Percentiles rank a stretch among this genome's conserved stretches.
phyloP scores from a whole-genome alignment of 306 rosid species.

The Vigna unguiculata region DNA sequence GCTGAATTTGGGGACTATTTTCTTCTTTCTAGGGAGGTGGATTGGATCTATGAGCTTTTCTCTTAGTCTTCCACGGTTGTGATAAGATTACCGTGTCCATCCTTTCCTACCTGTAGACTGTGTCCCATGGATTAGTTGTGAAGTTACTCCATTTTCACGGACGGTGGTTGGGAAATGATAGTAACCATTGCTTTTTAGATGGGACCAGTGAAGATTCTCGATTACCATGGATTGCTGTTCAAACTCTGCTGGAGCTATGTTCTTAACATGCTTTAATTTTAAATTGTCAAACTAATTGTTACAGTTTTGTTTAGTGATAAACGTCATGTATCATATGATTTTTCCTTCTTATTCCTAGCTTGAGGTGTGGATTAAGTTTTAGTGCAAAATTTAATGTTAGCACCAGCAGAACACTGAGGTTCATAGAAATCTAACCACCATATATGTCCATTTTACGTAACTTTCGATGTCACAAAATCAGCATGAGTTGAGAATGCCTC shows the following conservation, averaged over 20 bases:
- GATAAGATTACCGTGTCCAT: background rate
- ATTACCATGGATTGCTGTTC: background rate
- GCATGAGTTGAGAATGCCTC: conserved; percentile 17
- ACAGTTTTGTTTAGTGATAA: conserved; percentile 7
- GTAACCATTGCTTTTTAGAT: conserved; percentile 15
- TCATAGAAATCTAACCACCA: conserved; percentile 21
- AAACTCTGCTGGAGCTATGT: background rate
- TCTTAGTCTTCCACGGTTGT: conserved; percentile 1
- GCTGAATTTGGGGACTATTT: background rate
- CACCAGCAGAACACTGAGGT: conserved; percentile 11
- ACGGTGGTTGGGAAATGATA: conserved; percentile 19
- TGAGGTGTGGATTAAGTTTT: background rate
- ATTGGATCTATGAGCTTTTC: conserved; percentile 6
- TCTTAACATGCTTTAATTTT: conserved; percentile 8
- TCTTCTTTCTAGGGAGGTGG: background rate
- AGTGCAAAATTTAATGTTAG: conserved; percentile 5
- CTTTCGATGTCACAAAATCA: conserved; percentile 2
- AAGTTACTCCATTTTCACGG: conserved; percentile 19
- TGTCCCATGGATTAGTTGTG: conserved; percentile 27
- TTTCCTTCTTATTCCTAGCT: conserved; percentile 10
- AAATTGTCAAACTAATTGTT: background rate
- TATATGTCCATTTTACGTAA: background rate
- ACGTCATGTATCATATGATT: background rate
- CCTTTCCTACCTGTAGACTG: background rate
- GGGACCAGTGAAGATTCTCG: conserved; percentile 25